Evolutionary conservation across 1,284 basidiomycete genomes (phyloP), one percentile per base, ranked within the genome.

Genomic region (Leccinum subspadiceum): DNA sequence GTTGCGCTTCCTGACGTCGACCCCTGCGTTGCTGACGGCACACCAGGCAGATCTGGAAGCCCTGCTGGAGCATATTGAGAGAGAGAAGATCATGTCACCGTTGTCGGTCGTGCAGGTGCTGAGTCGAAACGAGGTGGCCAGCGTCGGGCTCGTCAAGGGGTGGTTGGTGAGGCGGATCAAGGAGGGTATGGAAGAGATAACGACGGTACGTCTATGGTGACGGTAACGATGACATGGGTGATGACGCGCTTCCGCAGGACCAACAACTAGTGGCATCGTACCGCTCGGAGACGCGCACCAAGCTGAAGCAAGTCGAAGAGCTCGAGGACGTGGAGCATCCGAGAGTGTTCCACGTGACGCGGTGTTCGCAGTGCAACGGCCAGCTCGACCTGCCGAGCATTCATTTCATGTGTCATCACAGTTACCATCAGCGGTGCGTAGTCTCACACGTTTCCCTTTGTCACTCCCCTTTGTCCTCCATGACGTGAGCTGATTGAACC

Each of bases 401-500:
- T 4, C 96, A 99, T 75, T 99, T 98, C 70, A 97, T 98, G 96
- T 99, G 96, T 76, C 90, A 92, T 70, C 96, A 99, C 74, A 94
- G 91, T 63, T 99, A 94, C 77, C 97, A 99, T 72, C 94, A 96
- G 73, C 80, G 93, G 91, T 92, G 29, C 10, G 54, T 54, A 13
- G 9, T 13, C 2, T 35, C 17, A 17, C 12, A 12, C 29, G 15
- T 49, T 15, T 49, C 46, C 20, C 13, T 24, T 49, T 15, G 20
- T 24, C 22, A 13, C 15, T 26, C 7, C 12, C 9, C 10, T 12
- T 15, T 24, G 12, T 48, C 22, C 48, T n/a, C 46, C 22, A 24
- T 24, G 12, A 48, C 15, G 24, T n/a, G 20, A 48, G 44, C 20
- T 48, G 49, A 50, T 29, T 9, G 49, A 50, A 15, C 49, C 15